phyloP scores from a whole-genome alignment of 2,329 filamentous ascomycete genomes.

The Claviceps spartinae region DNA sequence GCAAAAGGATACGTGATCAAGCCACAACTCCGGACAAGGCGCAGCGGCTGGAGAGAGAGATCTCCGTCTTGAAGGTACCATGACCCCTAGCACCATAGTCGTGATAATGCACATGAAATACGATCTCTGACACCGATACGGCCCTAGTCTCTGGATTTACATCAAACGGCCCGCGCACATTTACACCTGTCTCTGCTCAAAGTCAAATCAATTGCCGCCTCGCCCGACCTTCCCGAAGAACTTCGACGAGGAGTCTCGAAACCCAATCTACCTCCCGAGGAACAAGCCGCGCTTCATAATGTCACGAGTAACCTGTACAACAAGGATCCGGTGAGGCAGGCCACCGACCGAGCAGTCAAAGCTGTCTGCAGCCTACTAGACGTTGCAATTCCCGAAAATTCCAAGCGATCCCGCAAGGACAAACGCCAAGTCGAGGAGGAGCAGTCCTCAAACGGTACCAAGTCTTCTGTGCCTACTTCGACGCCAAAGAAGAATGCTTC shows the following conservation, averaged over 20 bases:
- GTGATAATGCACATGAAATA: background rate
- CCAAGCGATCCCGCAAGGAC: constrained; percentile 18
- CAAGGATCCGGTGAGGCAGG: constrained; percentile 34
- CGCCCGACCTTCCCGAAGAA: constrained; percentile 34
- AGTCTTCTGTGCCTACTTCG: background rate
- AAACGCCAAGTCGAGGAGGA: constrained; percentile 20
- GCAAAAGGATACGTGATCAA: constrained; percentile 41
- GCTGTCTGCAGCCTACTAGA: constrained; percentile 35
- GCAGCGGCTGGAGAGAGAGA: constrained; percentile 47
- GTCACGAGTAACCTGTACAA: constrained; percentile 46
- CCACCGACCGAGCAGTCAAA: constrained; percentile 33
- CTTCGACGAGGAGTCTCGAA: constrained; percentile 34
- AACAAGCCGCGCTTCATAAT: constrained; percentile 39
- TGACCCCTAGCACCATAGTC: background rate
- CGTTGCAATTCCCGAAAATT: constrained; percentile 31
- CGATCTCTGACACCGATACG: background rate
- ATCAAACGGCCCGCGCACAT: constrained; percentile 42
- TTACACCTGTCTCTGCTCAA: constrained; percentile 40
- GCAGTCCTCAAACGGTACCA: constrained; percentile 13
- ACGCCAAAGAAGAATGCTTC: constrained; percentile 8
- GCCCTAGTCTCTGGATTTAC: constrained; percentile 39
- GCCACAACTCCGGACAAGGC: constrained; percentile 34
- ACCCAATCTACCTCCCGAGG: constrained; percentile 37
- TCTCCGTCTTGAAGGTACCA: constrained; percentile 38
- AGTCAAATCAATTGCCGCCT: constrained; percentile 37